Base-by-base conservation (phyloP, 2,329 filamentous ascomycete genomes). In the Clonostachys chloroleuca region DNA sequence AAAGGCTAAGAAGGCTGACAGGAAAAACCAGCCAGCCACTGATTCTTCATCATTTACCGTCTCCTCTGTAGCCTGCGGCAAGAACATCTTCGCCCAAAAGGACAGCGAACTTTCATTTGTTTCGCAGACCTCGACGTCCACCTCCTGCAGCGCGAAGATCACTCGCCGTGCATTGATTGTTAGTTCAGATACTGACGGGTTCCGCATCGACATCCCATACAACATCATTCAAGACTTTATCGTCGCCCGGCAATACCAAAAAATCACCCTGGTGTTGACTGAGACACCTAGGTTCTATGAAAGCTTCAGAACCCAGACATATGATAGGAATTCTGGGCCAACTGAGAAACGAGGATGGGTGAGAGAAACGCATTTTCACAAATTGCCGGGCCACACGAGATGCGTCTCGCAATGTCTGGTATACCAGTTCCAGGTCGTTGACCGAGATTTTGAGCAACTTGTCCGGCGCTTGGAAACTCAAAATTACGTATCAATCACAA, bases 271-370 rank as follows among this genome's bases (percentile, higher is more conserved):
- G 4, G 75, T 79, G 0, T 69, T 85, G 9, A 65, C 57, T 17
- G 70, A 75, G 33, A 68, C 78, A 2, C 80, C 80, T 0, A 67
- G 67, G 2, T 74, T 80, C 45, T 80, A 78, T 45, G 54, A 57
- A 16, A 49, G 14, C 18, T n/a, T 49, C 6, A 35, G 34, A 50
- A n/a, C 44, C 40, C 6, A 37, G 12, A 33, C 49, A 43, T 47
- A 43, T 30, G 36, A 46, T 47, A 14, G 43, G n/a, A 43, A 33
- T 30, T 10, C 8, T 30, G 24, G 10, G 9, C 24, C 9, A 30
- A 30, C 10, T 3, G 8, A 30, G 3, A 30, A 10, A 10, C 24
- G 24, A 12, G 36, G 10, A 49, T 50, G 34, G 61, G 54, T 60
- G 56, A 55, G 16, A 64, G 71, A 12, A 49, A 65, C 10, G 53